Base-by-base conservation (phyloP, 192 early-diverging fungal species). In the Podila verticillata region DNA sequence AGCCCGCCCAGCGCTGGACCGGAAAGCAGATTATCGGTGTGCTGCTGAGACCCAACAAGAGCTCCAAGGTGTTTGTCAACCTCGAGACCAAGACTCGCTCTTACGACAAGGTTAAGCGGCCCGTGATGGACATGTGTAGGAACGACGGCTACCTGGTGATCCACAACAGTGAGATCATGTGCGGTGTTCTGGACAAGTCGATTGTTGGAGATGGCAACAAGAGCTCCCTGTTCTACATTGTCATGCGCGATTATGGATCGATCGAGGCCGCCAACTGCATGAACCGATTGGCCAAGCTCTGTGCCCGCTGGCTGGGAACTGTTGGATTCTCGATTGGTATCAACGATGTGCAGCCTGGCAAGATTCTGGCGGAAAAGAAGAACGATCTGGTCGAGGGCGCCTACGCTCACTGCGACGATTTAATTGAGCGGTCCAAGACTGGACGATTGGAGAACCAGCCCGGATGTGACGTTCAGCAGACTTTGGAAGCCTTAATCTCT, bases 201-300 rank as follows among this genome's bases (percentile, higher is more conserved):
- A 91, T 97, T 67, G 96, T 99, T 31, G 98, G 98, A 64, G 98
- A 97, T 77, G 96, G 96, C 60, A 98, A 93, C 85, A 98, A 98
- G 79, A 93, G 94, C 44, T 95, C 95, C 0, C 88, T 98, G 48
- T 98, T 99, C 82, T 98, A 96, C 82, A 89, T 93, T 62, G 94
- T 96, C 28, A 78, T 99, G 74, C 88, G 96, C 60, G 97, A 99
- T 85, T 97, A 92, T 75, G 96, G 98, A 5, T 84, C 93, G 6
- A 84, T 86, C 22, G 93, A 91, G 62, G 95, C 97, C 0, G 95
- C 96, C 4, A 90, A 91, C 30, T 90, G 94, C 70, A 99, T 99
- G 97, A 99, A 98, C 84, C 85, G 95, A 35, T 81, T 98, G 59
- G 95, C 96, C 32, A 98, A 97, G 84, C 87, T 97, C 32, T 96